phyloP scores from a whole-genome alignment of 495 filamentous ascomycete genomes.

The Neurospora sp. region DNA sequence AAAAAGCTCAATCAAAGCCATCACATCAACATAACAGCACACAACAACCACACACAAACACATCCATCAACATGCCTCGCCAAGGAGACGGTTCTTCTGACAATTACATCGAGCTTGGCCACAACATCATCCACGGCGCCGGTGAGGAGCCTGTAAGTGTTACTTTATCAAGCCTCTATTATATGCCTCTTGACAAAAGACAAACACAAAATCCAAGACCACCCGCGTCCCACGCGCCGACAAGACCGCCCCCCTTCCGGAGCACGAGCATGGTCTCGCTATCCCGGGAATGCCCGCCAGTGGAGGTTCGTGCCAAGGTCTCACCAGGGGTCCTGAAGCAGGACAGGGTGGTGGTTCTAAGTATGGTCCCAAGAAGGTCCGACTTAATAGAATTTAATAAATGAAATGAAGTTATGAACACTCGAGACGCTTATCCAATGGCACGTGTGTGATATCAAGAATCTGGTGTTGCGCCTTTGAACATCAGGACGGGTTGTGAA shows the following conservation, averaged over 20 bases:
- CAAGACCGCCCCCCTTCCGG: slow-evolving; percentile 30
- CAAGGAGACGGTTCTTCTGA: slow-evolving; percentile 26
- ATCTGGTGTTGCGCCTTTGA: background rate
- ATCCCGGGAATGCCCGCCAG: slow-evolving; percentile 20
- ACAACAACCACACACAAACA: background rate
- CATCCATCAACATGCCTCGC: slow-evolving; percentile 25
- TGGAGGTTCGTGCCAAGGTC: slow-evolving; percentile 23
- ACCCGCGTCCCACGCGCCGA: slow-evolving; percentile 24
- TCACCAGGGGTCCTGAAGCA: slow-evolving; percentile 14
- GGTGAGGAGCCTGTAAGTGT: slow-evolving; percentile 15
- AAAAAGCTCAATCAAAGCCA: background rate
- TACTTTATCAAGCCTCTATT: background rate
- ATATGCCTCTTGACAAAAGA: background rate
- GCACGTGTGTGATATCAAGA: background rate
- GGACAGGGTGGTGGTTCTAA: slow-evolving; percentile 13
- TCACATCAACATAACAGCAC: background rate
- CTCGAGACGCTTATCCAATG: background rate
- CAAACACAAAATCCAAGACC: slow-evolving; percentile 1
- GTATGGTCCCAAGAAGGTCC: background rate
- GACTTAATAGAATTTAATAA: background rate
- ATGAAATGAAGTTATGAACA: background rate
- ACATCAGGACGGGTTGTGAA: background rate
- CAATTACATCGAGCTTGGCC: slow-evolving; percentile 24
- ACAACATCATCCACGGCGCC: slow-evolving; percentile 35
- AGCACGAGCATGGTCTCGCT: slow-evolving; percentile 24